phyloP scores from a whole-genome alignment of 805 yeast species.

The Kurtzmaniella cleridarum region DNA sequence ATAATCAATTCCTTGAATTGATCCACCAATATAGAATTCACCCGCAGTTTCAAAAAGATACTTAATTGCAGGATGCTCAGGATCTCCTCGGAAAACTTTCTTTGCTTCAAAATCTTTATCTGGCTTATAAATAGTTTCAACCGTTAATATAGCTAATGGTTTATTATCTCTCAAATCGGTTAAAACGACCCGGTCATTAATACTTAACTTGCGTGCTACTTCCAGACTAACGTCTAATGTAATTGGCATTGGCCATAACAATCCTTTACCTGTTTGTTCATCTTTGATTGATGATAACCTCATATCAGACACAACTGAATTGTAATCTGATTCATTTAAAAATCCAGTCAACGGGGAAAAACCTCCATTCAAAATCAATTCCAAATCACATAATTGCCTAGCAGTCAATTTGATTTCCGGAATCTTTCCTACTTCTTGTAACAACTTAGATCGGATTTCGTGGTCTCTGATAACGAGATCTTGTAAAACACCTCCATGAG shows the following conservation, averaged over 20 bases:
- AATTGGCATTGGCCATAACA: conserved; percentile 90
- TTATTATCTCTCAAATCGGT: conserved; percentile 78
- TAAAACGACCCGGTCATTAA: conserved; percentile 63
- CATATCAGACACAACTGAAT: conserved; percentile 60
- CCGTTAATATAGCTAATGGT: conserved; percentile 75
- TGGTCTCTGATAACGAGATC: conserved; percentile 83
- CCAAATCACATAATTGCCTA: conserved; percentile 91
- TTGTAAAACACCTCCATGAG: conserved; percentile 90
- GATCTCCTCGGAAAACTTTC: conserved; percentile 91
- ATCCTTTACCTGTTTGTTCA: conserved; percentile 43
- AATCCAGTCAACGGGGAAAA: conserved; percentile 79
- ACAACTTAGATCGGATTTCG: conserved; percentile 47
- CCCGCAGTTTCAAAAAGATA: conserved; percentile 72
- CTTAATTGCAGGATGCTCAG: conserved; percentile 89
- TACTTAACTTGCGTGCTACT: conserved; percentile 35
- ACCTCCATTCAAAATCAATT: conserved; percentile 88
- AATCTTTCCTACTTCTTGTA: conserved; percentile 45
- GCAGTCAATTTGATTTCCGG: conserved; percentile 57
- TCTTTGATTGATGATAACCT: conserved; percentile 51
- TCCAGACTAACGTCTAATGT: conserved; percentile 67
- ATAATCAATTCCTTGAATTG: conserved; percentile 72
- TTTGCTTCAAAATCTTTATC: conserved; percentile 76
- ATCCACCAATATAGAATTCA: conserved; percentile 85
- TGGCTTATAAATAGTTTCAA: conserved; percentile 76
- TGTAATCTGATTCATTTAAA: conserved; percentile 62